Percentiles rank a stretch among this genome's conserved stretches.
phyloP scores from a whole-genome alignment of 805 yeast genomes.

The Myxozyma vanderwaltii region DNA sequence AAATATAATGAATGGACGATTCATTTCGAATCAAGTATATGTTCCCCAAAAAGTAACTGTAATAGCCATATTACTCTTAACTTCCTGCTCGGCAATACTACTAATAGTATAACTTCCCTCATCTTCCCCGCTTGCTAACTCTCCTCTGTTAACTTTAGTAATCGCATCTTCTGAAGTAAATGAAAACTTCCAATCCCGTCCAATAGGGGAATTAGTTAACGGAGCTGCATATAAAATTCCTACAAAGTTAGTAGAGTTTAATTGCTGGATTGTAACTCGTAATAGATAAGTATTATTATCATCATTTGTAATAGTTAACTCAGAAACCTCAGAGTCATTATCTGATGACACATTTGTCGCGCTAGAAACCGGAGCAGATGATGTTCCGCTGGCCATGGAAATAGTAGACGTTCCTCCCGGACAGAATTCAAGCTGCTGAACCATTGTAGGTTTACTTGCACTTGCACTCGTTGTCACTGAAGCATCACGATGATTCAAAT shows the following conservation, averaged over 20 bases:
- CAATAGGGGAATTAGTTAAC: conserved; percentile 26
- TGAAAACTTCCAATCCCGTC: conserved; percentile 21
- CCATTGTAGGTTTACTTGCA: conserved; percentile 4
- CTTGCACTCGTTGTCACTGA: not conserved
- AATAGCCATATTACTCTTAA: conserved; percentile 28
- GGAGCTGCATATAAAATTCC: conserved; percentile 30
- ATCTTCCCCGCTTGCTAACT: conserved; percentile 1
- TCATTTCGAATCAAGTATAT: conserved; percentile 3
- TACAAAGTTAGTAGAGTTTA: conserved; percentile 17
- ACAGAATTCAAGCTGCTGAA: conserved; percentile 9
- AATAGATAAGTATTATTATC: conserved; percentile 6
- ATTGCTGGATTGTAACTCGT: conserved; percentile 15
- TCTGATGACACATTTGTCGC: not conserved
- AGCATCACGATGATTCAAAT: not conserved
- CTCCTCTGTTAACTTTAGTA: conserved; percentile 22
- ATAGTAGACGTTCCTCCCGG: not conserved
- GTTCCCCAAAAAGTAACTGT: conserved; percentile 21
- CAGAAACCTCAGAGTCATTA: not conserved
- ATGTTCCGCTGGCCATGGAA: not conserved
- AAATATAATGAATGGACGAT: conserved; percentile 2
- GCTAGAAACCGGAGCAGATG: conserved; percentile 2
- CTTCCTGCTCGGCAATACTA: conserved; percentile 25
- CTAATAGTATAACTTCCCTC: conserved; percentile 13
- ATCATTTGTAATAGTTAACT: not conserved
- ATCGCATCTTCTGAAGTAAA: conserved; percentile 16